Conservation (phyloP, 352 stramenopile genomes). For the Pythium sukuiense region DNA sequence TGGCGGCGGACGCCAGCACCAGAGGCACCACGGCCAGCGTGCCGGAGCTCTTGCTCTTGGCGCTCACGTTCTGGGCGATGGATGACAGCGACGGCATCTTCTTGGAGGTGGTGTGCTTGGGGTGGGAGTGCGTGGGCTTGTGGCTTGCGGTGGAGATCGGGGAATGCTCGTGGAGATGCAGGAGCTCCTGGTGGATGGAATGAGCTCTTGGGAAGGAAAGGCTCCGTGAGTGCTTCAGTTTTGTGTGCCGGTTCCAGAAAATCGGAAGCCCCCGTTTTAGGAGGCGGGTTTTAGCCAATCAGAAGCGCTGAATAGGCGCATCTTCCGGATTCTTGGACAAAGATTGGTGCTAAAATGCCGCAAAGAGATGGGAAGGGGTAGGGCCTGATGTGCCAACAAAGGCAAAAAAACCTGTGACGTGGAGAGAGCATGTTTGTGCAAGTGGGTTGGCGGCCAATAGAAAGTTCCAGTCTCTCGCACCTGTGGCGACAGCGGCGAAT, state of each 20-base stretch:
- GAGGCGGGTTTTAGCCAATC: conserved; percentile 16
- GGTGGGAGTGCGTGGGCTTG: background rate
- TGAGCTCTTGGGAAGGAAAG: background rate
- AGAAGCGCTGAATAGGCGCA: background rate
- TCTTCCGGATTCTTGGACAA: conserved; percentile 11
- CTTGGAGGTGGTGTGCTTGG: background rate
- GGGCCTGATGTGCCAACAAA: background rate
- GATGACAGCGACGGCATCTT: conserved; percentile 26
- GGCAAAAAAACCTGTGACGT: conserved; percentile 9
- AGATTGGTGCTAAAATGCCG: conserved; percentile 15
- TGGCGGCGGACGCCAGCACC: conserved; percentile 58
- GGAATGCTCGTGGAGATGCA: conserved; percentile 10
- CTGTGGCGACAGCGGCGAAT: conserved; percentile 17
- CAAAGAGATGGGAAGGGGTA: conserved; percentile 15
- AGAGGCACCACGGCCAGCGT: conserved; percentile 57
- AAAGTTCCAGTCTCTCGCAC: conserved; percentile 25
- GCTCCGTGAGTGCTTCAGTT: conserved; percentile 22
- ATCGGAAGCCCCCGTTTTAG: background rate
- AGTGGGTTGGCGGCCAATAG: conserved; percentile 20
- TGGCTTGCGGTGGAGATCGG: conserved; percentile 13
- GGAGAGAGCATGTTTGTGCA: conserved; percentile 21
- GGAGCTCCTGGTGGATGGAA: background rate
- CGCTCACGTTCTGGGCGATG: conserved; percentile 24
- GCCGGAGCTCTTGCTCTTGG: conserved; percentile 34
- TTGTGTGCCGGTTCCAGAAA: conserved; percentile 20